phyloP scores from a whole-genome alignment of 2,329 filamentous ascomycete species.

The Aureobasidium subglaciale region DNA sequence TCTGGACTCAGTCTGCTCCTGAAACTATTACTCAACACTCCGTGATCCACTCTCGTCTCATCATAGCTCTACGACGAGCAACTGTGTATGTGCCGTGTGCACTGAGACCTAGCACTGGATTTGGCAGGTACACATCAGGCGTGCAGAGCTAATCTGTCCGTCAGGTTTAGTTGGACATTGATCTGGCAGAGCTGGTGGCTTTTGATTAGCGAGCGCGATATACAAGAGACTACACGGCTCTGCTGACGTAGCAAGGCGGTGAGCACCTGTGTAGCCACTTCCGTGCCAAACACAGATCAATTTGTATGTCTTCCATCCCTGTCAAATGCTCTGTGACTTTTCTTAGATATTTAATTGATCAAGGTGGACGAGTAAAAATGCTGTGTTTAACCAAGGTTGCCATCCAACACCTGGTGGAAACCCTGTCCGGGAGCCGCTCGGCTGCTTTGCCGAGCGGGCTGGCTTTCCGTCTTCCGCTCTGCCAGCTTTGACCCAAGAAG shows the following conservation, averaged over 20 bases:
- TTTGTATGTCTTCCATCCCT: not conserved
- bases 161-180: not conserved
- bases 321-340: not conserved
- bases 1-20: not conserved
- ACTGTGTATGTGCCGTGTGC: not conserved
- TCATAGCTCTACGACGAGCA: not conserved
- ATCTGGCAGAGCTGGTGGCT: not conserved
- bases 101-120: not conserved
- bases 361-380: not conserved
- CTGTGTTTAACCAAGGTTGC: conserved; percentile 1
- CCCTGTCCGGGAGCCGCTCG: not conserved
- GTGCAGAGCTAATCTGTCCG: not conserved
- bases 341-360: too few species aligned
- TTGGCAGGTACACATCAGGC: not conserved
- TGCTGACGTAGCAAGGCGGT: not conserved
- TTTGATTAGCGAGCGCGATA: not conserved
- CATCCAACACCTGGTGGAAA: not conserved
- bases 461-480: conserved; percentile 11
- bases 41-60: not conserved
- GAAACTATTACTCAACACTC: not conserved
- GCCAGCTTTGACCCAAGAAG: conserved; percentile 6
- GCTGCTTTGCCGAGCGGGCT: conserved; percentile 11
- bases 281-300: not conserved
- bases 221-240: not conserved
- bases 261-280: not conserved